Base-by-base conservation (phyloP, 179 eudicot genomes). In the Nepenthes alata region DNA sequence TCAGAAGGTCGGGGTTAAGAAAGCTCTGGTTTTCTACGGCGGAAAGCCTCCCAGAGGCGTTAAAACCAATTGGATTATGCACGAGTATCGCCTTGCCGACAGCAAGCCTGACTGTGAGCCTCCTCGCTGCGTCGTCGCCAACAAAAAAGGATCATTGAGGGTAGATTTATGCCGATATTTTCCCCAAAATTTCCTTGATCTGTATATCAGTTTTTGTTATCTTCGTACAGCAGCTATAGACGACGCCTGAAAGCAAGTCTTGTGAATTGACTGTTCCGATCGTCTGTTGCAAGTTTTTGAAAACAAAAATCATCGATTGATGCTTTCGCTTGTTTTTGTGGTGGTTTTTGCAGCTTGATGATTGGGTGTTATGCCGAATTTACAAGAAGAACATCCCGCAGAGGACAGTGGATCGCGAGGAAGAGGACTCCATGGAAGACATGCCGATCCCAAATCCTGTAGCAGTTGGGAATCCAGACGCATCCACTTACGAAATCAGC, bases 31-130 rank as follows among this genome's bases (percentile, higher is more conserved):
- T 38, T 87, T 84, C 47, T 84, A 84, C 47, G 64, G 80, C 1
- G 95, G 90, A 0, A 84, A 82, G 70, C 88, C 95, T 0, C 95
- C 95, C 0, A 84, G 82, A 69, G 95, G 95, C n/a, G 70, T 78
- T 47, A 87, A 87, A 53, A 87, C 90, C 8, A 80, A 87, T 65
- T 87, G 95, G 95, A 87, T 87, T 36, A 87, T 87, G 95, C 95
- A 87, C 36, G 95, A 87, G 54, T 87, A 87, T 45, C 76, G 90
- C 13, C 82, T 87, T 34, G 73, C 74, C 0, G 84, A 84, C 6
- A 57, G 37, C 37, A 60, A n/a, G 11, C 7, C 14, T 5, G 37
- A 16, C 8, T 35, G 6, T 37, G 69, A 63, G 49, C 83, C 83
- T 11, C 73, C 76, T 3, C 67, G 59, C 0, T 75, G 74, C 55